Base-by-base conservation (phyloP, 768 basidiomycete genomes). In the Dacryopinax spathularia region DNA sequence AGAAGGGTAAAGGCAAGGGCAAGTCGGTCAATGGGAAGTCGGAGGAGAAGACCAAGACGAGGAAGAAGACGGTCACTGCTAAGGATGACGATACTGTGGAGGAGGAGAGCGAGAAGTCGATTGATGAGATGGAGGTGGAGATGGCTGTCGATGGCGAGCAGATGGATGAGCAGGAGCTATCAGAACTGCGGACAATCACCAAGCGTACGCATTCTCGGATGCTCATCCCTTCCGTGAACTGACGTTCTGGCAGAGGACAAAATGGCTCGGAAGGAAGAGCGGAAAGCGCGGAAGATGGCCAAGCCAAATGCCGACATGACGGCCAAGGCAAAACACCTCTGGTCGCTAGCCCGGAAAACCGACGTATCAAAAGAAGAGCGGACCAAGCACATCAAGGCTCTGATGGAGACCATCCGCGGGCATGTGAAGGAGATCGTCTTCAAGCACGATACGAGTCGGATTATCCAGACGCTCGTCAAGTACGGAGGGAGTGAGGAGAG, bases 371-470 rank as follows among this genome's bases (percentile, higher is more conserved):
- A 84, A 22, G 73, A 82, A 27, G 87, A 94, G 69, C 83, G 92
- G 25, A 83, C 85, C 67, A 83, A 84, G 68, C 84, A 91, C 60
- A 77, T 95, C 64, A 77, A 80, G 48, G 81, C 83, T 29, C 80
- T 97, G 9, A 89, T 91, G 83, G 75, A 77, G 33, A 79, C 86
- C 44, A 84, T 92, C 22, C 82, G 87, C 22, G 91, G 91, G 3
- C 84, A 85, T 67, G 84, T 95, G 43, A 85, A 85, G 65, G 91
- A 93, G 33, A 84, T 95, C 35, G 86, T 89, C 1, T 81, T 90
- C 71, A 95, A 93, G 73, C 93, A 95, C 69, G 91, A 95, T 73
- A 91, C 91, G 7, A 91, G 90, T 69, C 82, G 86, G 67, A 91
- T 91, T 65, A 82, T 89, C 22, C 87, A 89, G 72, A 88, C 84